Evolutionary conservation across 2,329 filamentous ascomycete species (phyloP).

Genomic region (Fusarium euwallaceae): DNA sequence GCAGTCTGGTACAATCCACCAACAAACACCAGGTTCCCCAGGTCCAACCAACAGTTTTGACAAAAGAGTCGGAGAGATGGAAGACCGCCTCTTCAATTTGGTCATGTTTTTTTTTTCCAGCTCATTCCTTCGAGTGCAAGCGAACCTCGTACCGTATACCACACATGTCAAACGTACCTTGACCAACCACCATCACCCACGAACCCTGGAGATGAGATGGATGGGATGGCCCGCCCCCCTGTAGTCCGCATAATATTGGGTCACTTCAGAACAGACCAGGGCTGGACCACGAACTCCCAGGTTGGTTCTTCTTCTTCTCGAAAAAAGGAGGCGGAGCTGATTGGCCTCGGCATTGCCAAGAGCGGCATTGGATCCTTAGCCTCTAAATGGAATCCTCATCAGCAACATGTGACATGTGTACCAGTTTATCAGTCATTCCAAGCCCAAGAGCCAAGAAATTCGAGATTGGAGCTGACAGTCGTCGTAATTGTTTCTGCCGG

Average conservation of each 20-base stretch:
- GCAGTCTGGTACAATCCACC: not conserved
- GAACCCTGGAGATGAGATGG: not conserved
- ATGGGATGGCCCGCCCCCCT: not conserved
- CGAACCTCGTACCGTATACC: not conserved
- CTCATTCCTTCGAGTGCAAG: not conserved
- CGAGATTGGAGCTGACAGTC: not conserved
- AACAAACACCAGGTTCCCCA: not conserved
- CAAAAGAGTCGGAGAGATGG: not conserved
- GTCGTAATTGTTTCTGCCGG: not conserved
- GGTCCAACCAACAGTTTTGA: too few relatives aligned
- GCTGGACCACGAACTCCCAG: not conserved
- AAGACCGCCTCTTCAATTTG: not conserved
- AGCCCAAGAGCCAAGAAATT: not conserved
- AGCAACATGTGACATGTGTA: not conserved
- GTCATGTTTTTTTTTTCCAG: not conserved
- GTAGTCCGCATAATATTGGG: not conserved
- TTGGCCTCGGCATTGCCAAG: not conserved
- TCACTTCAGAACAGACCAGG: not conserved
- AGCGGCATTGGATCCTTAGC: not conserved
- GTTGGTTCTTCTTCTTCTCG: not conserved
- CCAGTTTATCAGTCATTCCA: not conserved
- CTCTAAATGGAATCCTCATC: not conserved
- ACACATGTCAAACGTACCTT: not conserved
- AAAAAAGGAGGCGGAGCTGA: slow-evolving; percentile 1
- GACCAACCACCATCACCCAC: not conserved